These are phyloP conservation scores for Trichoderma sp. DNA, from an alignment of 2,329 filamentous ascomycete genomes.

Conservation along the genomic window DNA sequence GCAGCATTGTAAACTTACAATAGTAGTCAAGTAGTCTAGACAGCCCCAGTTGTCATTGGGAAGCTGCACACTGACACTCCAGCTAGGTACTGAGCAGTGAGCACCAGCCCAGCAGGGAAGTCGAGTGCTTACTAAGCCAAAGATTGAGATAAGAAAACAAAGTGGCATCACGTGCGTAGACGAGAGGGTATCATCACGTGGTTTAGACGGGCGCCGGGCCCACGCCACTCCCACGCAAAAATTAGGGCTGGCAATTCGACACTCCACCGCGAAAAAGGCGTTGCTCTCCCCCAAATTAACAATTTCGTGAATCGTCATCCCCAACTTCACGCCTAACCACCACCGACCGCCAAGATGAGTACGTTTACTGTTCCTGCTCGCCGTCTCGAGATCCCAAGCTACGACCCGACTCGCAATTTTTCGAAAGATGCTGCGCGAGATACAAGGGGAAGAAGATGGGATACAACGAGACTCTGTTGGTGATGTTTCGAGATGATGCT, in stretches of 20 bases:
- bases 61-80: neutral
- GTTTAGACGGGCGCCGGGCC: slow-evolving; percentile 25
- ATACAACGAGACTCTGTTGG: neutral
- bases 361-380: slow-evolving; percentile 34
- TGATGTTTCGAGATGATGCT: neutral
- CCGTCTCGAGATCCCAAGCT: neutral
- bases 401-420: slow-evolving; percentile 3
- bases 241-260: slow-evolving; percentile 38
- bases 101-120: neutral
- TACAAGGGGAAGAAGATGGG: neutral
- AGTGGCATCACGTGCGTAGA: slow-evolving; percentile 1
- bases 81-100: neutral
- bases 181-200: slow-evolving; percentile 34
- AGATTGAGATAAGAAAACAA: neutral
- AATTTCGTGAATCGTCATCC: slow-evolving; percentile 37
- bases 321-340: slow-evolving; percentile 40
- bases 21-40: too few relatives aligned
- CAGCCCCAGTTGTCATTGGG: neutral
- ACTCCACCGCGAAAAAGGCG: slow-evolving; percentile 38
- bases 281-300: slow-evolving; percentile 31
- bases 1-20: neutral
- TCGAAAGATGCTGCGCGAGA: slow-evolving; percentile 10
- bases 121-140: neutral
- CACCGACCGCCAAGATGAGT: slow-evolving; percentile 59
- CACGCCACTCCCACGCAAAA: slow-evolving; percentile 25